Evolutionary conservation across 1,284 basidiomycete species (phyloP).

Genomic region (Gyrodon tennesseensis): DNA sequence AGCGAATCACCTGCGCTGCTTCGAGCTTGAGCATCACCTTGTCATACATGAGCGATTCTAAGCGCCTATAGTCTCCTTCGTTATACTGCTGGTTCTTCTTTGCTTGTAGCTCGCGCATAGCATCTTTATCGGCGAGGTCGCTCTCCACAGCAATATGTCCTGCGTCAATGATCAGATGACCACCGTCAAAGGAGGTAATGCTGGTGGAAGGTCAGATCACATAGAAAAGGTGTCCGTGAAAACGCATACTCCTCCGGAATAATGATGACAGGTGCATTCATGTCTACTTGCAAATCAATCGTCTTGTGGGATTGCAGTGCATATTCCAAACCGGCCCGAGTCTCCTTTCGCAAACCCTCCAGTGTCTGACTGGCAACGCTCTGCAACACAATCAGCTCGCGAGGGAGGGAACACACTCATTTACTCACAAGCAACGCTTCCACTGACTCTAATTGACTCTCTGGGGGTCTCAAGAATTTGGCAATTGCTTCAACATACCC

Average conservation of each 20-base stretch:
- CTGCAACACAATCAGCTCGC: conserved; percentile 46
- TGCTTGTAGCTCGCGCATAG: conserved; percentile 76
- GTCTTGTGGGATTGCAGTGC: conserved; percentile 95
- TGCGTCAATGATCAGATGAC: conserved; percentile 92
- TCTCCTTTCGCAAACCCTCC: conserved; percentile 94
- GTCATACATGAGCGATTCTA: conserved; percentile 98
- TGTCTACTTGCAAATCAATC: conserved; percentile 92
- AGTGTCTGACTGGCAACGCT: conserved; percentile 93
- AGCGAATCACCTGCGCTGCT: conserved; percentile 74
- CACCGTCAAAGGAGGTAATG: conserved; percentile 75
- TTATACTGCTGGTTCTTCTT: conserved; percentile 88
- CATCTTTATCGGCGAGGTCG: conserved; percentile 83
- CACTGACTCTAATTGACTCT: conserved; percentile 94
- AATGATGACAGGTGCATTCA: conserved; percentile 98
- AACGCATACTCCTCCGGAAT: conserved; percentile 83
- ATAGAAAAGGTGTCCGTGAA: background rate
- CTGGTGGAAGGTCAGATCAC: conserved; percentile 46
- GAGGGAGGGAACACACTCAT: background rate
- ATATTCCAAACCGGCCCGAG: conserved; percentile 91
- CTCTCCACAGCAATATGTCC: conserved; percentile 96
- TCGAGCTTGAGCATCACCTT: conserved; percentile 83
- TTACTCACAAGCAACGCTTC: conserved; percentile 74
- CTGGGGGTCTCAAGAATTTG: conserved; percentile 93
- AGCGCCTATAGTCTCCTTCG: conserved; percentile 83
- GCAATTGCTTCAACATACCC: conserved; percentile 94